Evolutionary conservation across 2,329 filamentous ascomycete genomes (phyloP), one percentile per base, ranked within the genome.

Genomic region (Dichotomopilus funicola): DNA sequence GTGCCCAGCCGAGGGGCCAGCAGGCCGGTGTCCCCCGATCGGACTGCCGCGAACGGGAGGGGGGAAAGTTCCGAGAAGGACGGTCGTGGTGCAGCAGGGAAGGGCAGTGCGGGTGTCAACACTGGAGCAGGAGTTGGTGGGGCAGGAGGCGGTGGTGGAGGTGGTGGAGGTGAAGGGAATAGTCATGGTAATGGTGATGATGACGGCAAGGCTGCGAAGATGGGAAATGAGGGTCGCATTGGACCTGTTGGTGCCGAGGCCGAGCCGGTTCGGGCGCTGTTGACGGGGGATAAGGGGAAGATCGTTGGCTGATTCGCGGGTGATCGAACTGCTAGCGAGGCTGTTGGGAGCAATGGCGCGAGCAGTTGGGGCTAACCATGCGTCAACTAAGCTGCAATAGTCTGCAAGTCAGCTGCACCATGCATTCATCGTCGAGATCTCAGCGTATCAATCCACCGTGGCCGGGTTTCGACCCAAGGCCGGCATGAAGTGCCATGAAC

Each of bases 271-370:
- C 45, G 46, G 46, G n/a, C n/a, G 45, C n/a, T 51, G 38, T 41
- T 56, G 34, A 47, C 42, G 37, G 50, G 42, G 31, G 53, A 56
- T 31, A 51, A 33, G 37, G 56, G 57, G 5, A 54, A 45, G 37
- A 56, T 56, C 11, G 49, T 56, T 43, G 57, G 50, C 36, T 59
- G 47, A 54, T 49, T 48, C 44, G 35, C 37, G 31, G 4, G 36
- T 11, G 33, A 35, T 35, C 12, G 9, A 40, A 10, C n/a, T 34
- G 44, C 1, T n/a, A 11, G 31, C 31, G 11, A 44, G 35, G 51
- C 35, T 9, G 41, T 45, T 45, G 42, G 35, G n/a, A 27, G 41
- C 44, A n/a, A n/a, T 13, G 40, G 11, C 9, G 34, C 27, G 35
- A 7, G 35, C 33, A 37, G 49, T 44, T 44, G 50, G 35, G 44